Evolutionary conservation across 352 stramenopile species (phyloP), one percentile per base, ranked within the genome.

Genomic region (Phytopythium vexans): DNA sequence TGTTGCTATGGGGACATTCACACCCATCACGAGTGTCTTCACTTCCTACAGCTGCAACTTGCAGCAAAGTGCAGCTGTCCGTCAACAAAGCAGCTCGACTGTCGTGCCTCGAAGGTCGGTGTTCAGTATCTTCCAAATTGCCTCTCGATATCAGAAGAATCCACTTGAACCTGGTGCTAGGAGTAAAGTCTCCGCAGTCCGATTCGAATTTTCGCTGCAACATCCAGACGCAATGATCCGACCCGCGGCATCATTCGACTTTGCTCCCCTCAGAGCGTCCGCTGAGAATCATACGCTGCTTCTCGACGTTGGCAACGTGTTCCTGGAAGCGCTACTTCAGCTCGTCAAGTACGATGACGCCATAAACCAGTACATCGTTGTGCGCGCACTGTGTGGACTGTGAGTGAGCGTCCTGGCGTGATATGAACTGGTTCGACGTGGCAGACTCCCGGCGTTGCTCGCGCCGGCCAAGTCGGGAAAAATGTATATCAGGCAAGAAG

Each of bases 401-500:
- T 97, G 86, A 14, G 88, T 96, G 39, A 84, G 97, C 55, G 74
- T 90, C 21, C 49, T 79, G 35, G 80, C 95, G 14, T 82, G 95
- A 34, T 72, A 88, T 33, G 77, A 94, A 56, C 91, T 99, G n/a
- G 89, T 98, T 21, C 72, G 79, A 3, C 64, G 74, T 36, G 89
- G 91, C 33, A 92, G 82, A 1, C 62, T 98, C n/a, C 82, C 82
- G 8, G 78, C 82, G 36, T 61, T 99, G 42, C 70, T 99, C 11
- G 67, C 69, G 11, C 77, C 98, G 16, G 94, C 95, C 6, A 86
- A 94, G 54, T 95, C 88, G 2, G 80, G 96, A 41, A 89, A 98
- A 63, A 94, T 97, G 62, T 90, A 98, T 46, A 73, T 98, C 1
- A 95, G 98, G 62, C 82, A 97, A 52, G 95, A 99, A 73, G 92